Conservation (phyloP, 164 flowering plant species). For the Umbilicus rupestris region DNA sequence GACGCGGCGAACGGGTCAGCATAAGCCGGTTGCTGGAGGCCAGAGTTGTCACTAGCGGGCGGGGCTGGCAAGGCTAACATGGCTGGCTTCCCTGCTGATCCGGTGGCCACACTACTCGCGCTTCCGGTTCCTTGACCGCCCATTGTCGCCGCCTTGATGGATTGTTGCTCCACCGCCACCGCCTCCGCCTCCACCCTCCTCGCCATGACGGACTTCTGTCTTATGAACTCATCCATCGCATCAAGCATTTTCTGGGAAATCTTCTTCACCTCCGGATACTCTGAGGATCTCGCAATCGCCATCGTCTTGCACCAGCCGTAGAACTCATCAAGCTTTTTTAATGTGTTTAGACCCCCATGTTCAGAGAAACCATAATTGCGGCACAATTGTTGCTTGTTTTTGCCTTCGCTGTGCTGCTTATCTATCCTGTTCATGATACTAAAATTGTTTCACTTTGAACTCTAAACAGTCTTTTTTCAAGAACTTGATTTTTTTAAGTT, state of each 20-base stretch:
- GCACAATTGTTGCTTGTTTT: no score
- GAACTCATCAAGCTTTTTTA: constrained; percentile 32
- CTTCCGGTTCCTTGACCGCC: constrained; percentile 24
- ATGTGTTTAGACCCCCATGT: no score
- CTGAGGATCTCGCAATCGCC: constrained; percentile 32
- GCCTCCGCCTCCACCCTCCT: constrained; percentile 9
- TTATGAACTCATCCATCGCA: constrained; percentile 34
- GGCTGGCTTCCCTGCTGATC: constrained; percentile 40
- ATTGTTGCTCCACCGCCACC: constrained; percentile 19
- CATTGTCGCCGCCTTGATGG: not conserved
- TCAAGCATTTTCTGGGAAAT: constrained; percentile 33
- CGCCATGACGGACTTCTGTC: constrained; percentile 22
- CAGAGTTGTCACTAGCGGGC: not conserved
- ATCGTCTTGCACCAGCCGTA: constrained; percentile 32
- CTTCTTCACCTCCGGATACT: constrained; percentile 42
- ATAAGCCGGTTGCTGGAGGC: not conserved
- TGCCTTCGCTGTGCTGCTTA: no score
- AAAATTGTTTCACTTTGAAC: no score
- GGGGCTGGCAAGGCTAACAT: constrained; percentile 70
- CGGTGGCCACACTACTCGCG: constrained; percentile 62
- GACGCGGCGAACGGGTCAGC: constrained; percentile 78
- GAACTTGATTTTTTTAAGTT: no score
- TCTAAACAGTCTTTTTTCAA: no score
- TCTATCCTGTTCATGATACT: no score
- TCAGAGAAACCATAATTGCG: no score